Evolutionary conservation across 2,329 filamentous ascomycete genomes (phyloP).

Genomic region (Ophiostoma sp.): DNA sequence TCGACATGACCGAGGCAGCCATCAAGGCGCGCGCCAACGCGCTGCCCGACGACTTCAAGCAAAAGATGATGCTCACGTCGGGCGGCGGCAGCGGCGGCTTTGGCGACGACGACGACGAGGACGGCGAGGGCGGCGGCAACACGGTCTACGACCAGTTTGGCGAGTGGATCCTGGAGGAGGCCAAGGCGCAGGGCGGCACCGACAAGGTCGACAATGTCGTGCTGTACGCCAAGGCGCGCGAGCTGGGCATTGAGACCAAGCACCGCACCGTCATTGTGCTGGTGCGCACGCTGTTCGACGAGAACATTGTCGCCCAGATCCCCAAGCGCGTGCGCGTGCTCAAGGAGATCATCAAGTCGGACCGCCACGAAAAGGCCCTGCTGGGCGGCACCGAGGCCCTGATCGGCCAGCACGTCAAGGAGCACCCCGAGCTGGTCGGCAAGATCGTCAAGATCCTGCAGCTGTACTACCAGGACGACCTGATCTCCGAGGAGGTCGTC

Average conservation of each 20-base stretch:
- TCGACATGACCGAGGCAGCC: conserved; percentile 93
- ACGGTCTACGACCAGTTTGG: conserved; percentile 86
- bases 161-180: conserved; percentile 79
- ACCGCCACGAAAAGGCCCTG: conserved; percentile 92
- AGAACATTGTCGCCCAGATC: conserved; percentile 84
- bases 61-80: conserved; percentile 72
- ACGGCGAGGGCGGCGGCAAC: conserved; percentile 67
- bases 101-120: conserved; percentile 75
- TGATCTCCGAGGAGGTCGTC: conserved; percentile 81
- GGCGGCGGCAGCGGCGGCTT: conserved; percentile 43
- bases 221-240: conserved; percentile 95
- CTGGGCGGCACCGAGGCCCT: conserved; percentile 94
- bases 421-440: conserved; percentile 69
- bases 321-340: conserved; percentile 77
- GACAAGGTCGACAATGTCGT: conserved; percentile 80
- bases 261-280: conserved; percentile 89
- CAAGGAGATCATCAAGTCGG: conserved; percentile 86
- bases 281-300: conserved; percentile 87
- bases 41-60: conserved; percentile 91
- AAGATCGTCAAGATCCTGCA: conserved; percentile 82
- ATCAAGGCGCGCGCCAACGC: conserved; percentile 90
- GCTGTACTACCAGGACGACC: conserved; percentile 83
- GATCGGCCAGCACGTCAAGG: conserved; percentile 63
- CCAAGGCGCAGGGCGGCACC: conserved; percentile 65
- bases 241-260: conserved; percentile 89